These are phyloP conservation scores for Lentinula raphanica DNA, from an alignment of 768 basidiomycete genomes.

Conservation along the genomic window DNA sequence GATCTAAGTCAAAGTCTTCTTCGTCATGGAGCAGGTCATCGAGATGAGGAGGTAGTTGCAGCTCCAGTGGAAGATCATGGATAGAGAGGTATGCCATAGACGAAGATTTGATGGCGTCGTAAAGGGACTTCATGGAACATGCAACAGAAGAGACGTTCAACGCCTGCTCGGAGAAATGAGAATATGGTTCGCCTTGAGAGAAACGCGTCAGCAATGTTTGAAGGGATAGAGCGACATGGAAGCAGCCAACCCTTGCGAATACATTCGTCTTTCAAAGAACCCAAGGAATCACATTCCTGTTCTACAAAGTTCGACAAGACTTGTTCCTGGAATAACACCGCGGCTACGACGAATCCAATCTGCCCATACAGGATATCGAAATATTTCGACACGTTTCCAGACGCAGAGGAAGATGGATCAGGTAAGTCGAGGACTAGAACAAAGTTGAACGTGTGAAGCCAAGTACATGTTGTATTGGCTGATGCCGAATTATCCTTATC, in stretches of 20 bases:
- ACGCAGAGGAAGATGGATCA: slow-evolving; percentile 81
- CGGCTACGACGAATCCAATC: slow-evolving; percentile 84
- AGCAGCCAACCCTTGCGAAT: slow-evolving; percentile 50
- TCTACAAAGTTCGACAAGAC: slow-evolving; percentile 84
- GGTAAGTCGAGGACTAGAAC: slow-evolving; percentile 85
- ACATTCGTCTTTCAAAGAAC: slow-evolving; percentile 65
- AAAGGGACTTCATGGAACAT: slow-evolving; percentile 73
- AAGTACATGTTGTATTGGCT: slow-evolving; percentile 23
- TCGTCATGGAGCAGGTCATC: slow-evolving; percentile 65
- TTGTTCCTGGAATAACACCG: slow-evolving; percentile 90
- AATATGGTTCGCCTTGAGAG: slow-evolving; percentile 52
- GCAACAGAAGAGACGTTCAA: slow-evolving; percentile 68
- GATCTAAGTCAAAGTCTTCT: slow-evolving; percentile 52
- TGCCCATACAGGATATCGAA: slow-evolving; percentile 88
- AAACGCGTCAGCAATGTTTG: slow-evolving; percentile 1
- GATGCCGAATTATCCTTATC: slow-evolving; percentile 16
- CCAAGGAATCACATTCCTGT: slow-evolving; percentile 66
- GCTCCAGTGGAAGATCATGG: slow-evolving; percentile 73
- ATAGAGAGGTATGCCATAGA: slow-evolving; percentile 76
- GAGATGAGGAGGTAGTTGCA: slow-evolving; percentile 81
- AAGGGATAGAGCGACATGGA: slow-evolving; percentile 5
- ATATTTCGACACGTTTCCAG: slow-evolving; percentile 71
- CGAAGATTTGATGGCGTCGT: slow-evolving; percentile 70
- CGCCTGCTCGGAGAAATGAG: slow-evolving; percentile 51
- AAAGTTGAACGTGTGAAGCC: slow-evolving; percentile 79